Percentiles rank a stretch among this genome's conserved stretches.
These are phyloP conservation scores for Diaporthe vaccinii DNA, from an alignment of 2,329 filamentous ascomycete species.

Conservation along the genomic window DNA sequence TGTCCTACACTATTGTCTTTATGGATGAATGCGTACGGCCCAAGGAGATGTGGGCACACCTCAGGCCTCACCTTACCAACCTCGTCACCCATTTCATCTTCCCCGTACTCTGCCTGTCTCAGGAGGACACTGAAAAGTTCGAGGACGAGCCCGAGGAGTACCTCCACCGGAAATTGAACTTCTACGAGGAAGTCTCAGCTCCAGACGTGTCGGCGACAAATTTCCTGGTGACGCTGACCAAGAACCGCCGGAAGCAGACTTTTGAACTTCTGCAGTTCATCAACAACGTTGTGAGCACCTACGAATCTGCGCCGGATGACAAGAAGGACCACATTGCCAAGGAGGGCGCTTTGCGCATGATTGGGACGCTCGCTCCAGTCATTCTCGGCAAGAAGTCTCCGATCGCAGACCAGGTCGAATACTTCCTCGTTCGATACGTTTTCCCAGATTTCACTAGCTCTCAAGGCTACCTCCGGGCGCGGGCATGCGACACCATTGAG, in stretches of 20 bases:
- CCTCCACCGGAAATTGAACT: slow-evolving; percentile 96
- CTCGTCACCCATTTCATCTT: slow-evolving; percentile 96
- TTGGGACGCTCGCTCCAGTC: slow-evolving; percentile 92
- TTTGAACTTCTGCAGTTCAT: slow-evolving; percentile 96
- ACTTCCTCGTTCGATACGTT: slow-evolving; percentile 97
- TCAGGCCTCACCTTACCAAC: slow-evolving; percentile 94
- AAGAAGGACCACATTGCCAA: slow-evolving; percentile 96
- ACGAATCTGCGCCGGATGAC: slow-evolving; percentile 85
- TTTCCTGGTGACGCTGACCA: slow-evolving; percentile 94
- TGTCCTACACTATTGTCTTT: slow-evolving; percentile 95
- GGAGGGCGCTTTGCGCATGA: slow-evolving; percentile 97
- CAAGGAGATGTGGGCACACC: slow-evolving; percentile 94
- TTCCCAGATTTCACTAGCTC: slow-evolving; percentile 97
- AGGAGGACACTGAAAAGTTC: slow-evolving; percentile 94
- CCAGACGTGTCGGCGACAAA: slow-evolving; percentile 97
- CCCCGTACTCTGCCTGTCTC: slow-evolving; percentile 90
- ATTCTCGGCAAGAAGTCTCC: slow-evolving; percentile 98
- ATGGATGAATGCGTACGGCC: slow-evolving; percentile 97
- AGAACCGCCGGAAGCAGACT: slow-evolving; percentile 93
- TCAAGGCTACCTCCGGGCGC: slow-evolving; percentile 91
- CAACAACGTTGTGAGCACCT: slow-evolving; percentile 93
- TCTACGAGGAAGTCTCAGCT: slow-evolving; percentile 95
- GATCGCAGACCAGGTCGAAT: slow-evolving; percentile 97
- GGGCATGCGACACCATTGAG: slow-evolving; percentile 96
- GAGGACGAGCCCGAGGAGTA: slow-evolving; percentile 96